Evolutionary conservation across 1,139 yeast genomes (phyloP), one percentile per base, ranked within the genome.

Genomic region (Maudiozyma humilis): DNA sequence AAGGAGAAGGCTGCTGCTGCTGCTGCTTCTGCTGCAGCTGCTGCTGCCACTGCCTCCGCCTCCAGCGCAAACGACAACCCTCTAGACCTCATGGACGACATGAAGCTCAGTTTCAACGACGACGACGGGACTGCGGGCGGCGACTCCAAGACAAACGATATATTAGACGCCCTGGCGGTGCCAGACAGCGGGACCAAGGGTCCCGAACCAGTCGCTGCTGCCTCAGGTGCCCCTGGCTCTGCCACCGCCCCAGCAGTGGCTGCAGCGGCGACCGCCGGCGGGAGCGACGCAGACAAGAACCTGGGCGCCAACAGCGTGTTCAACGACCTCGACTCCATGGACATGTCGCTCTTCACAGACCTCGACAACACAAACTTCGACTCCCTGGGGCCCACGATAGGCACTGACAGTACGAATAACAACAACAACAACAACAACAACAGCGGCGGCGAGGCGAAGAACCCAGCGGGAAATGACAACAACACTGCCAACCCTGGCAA

Each of bases 311-410:
- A 36, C 17, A 41, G 29, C 17, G 48, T 52, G 29, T 55, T 57
- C 32, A 51, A 51, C 31, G 60, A 56, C 36, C 44, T 56, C 29
- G 57, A 60, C 38, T 49, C 54, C 17, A 55, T 61, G 57, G 64
- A 59, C 38, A 51, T 61, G 40, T 55, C 63, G 2, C 55, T 61
- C 53, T 58, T 60, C 43, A 54, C 59, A 3, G 58, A 57, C 5
- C 44, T 60, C 38, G 64, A 60, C 32, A 53, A 50, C 38, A 39
- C 53, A 8, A 52, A 45, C 38, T 55, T 57, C 36, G 49, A 47
- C 35, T 29, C 46, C 7, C 33, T 15, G 18, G 18, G 33, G 14
- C 34, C 27, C 33, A 25, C 40, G 13, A 8, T 35, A 12, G 38
- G 29, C 10, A 35, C 38, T 35, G 38, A 29, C 17, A 29, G 32